Conservation (phyloP, 208 protist genomes). For the Entamoeba invadens region DNA sequence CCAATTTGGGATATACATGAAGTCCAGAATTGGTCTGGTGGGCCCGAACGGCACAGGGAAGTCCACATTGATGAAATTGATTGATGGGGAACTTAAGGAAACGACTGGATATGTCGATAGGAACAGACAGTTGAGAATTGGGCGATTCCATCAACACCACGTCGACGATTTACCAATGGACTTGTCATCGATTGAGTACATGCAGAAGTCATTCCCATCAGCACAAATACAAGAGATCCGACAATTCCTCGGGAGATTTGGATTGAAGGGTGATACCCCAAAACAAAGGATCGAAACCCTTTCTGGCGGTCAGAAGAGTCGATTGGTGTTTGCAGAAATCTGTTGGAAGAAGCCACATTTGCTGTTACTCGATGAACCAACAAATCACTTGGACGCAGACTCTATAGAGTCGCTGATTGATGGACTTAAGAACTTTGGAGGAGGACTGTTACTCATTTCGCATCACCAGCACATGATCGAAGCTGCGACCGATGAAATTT, state of each 20-base stretch:
- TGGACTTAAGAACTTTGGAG: conserved; percentile 14
- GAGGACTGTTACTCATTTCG: conserved; percentile 24
- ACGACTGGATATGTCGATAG: conserved; percentile 11
- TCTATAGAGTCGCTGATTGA: conserved; percentile 18
- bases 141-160: conserved; percentile 73
- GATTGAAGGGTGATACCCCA: conserved; percentile 53
- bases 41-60: conserved; percentile 31
- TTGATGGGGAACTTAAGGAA: conserved; percentile 27
- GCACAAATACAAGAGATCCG: conserved; percentile 58
- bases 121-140: conserved; percentile 37
- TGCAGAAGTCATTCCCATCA: conserved; percentile 52
- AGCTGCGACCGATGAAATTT: conserved; percentile 16
- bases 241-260: conserved; percentile 65
- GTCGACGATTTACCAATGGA: conserved; percentile 65
- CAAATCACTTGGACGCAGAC: conserved; percentile 71
- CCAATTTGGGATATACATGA: neutral
- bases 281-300: conserved; percentile 57
- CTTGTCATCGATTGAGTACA: conserved; percentile 64
- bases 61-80: conserved; percentile 46
- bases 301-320: conserved; percentile 71
- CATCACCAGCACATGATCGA: conserved; percentile 25
- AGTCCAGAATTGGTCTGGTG: neutral
- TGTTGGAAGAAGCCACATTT: conserved; percentile 61
- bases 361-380: conserved; percentile 76
- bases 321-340: conserved; percentile 67